Evolutionary conservation across 108 stramenopile genomes (phyloP).

Genomic region (Cyclotella cryptica): DNA sequence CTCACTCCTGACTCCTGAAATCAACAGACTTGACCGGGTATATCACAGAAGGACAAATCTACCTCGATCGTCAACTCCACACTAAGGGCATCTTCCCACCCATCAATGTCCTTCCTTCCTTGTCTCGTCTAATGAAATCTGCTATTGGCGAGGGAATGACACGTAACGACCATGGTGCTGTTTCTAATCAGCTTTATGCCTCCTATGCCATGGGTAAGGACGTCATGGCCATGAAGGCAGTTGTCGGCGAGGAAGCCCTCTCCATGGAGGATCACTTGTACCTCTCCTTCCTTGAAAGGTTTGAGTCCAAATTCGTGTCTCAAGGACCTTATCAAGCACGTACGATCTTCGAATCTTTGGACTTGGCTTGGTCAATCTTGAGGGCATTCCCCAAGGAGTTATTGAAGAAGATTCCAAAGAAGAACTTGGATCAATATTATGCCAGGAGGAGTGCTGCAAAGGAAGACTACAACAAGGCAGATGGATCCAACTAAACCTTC

Average conservation of each 20-base stretch:
- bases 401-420: slow-evolving; percentile 99
- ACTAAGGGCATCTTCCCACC: slow-evolving; percentile 99
- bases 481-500: slow-evolving; percentile 15
- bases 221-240: slow-evolving; percentile 99
- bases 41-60: slow-evolving; percentile 99
- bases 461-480: slow-evolving; percentile 84
- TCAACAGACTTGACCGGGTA: slow-evolving; percentile 94
- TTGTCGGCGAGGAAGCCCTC: slow-evolving; percentile 99
- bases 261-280: slow-evolving; percentile 99
- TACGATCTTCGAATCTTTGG: slow-evolving; percentile 98
- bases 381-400: slow-evolving; percentile 98
- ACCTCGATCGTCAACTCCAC: slow-evolving; percentile 97
- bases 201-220: slow-evolving; percentile 99
- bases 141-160: slow-evolving; percentile 99
- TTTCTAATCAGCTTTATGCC: slow-evolving; percentile 99
- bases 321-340: slow-evolving; percentile 99
- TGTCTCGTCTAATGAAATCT: slow-evolving; percentile 99
- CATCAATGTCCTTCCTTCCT: slow-evolving; percentile 99
- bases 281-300: slow-evolving; percentile 98
- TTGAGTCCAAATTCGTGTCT: slow-evolving; percentile 97
- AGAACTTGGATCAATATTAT: slow-evolving; percentile 94
- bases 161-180: slow-evolving; percentile 96
- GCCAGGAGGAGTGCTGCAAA: slow-evolving; percentile 88
- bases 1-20: no score
- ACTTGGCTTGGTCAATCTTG: slow-evolving; percentile 98